Percentiles rank a stretch among this genome's conserved stretches.
These are phyloP conservation scores for Ascochyta rabiei DNA, from an alignment of 2,329 filamentous ascomycete genomes.

Conservation along the genomic window DNA sequence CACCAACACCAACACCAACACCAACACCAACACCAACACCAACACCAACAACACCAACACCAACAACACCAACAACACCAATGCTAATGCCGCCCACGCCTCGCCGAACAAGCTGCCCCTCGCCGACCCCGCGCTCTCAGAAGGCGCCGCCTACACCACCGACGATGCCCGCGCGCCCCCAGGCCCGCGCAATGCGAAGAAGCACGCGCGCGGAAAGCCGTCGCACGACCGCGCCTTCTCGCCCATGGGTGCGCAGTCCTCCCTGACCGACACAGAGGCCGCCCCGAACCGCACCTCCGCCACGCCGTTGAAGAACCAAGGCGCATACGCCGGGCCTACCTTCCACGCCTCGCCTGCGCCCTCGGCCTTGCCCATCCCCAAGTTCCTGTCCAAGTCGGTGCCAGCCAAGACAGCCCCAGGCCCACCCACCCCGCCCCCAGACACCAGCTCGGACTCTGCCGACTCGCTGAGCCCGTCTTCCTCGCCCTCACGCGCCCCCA, in stretches of 20 bases:
- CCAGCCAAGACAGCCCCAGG: slow-evolving; percentile 57
- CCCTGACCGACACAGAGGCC: slow-evolving; percentile 39
- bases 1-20: slow-evolving; percentile 15
- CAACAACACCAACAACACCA: slow-evolving; percentile 16
- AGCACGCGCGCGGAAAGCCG: slow-evolving; percentile 39
- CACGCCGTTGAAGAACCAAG: slow-evolving; percentile 45
- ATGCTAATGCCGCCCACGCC: slow-evolving; percentile 11
- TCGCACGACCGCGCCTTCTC: slow-evolving; percentile 37
- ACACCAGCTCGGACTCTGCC: slow-evolving; percentile 52
- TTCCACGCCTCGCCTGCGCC: slow-evolving; percentile 95
- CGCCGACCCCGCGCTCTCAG: slow-evolving; percentile 24
- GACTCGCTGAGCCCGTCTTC: slow-evolving; percentile 49
- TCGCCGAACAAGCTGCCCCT: slow-evolving; percentile 23
- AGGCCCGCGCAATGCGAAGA: slow-evolving; percentile 37
- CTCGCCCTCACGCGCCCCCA: slow-evolving; percentile 59
- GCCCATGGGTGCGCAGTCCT: slow-evolving; percentile 21
- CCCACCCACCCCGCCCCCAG: slow-evolving; percentile 58
- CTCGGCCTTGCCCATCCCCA: slow-evolving; percentile 87
- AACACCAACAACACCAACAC: neutral
- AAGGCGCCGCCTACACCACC: slow-evolving; percentile 36
- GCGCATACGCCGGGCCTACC: slow-evolving; percentile 85
- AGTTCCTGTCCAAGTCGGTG: slow-evolving; percentile 79
- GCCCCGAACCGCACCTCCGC: slow-evolving; percentile 26
- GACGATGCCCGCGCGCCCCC: slow-evolving; percentile 35
- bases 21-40: slow-evolving; percentile 19